A percentile compares a stretch with the other conserved stretches of the same genome.
Evolutionary conservation across 108 stramenopile genomes (phyloP).

Genomic region (Skeletonema costatum): DNA sequence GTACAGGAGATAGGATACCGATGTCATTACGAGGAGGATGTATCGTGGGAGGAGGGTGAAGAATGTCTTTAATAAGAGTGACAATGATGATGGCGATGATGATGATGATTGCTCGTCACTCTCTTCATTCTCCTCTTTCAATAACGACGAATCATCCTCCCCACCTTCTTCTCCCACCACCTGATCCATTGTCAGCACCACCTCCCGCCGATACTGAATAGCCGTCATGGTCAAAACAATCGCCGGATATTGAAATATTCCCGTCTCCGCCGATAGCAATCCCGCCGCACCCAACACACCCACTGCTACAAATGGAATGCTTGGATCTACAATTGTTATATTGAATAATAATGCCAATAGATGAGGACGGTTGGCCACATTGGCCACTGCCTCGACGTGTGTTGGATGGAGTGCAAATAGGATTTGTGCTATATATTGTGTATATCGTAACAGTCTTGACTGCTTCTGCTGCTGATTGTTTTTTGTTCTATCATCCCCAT

Average conservation of each 20-base stretch:
- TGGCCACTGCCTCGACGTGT: constrained; percentile 84
- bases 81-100: background rate
- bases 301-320: constrained; percentile 25
- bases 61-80: constrained; percentile 9
- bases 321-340: constrained; percentile 41
- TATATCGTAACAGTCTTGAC: background rate
- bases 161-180: background rate
- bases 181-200: background rate
- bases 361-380: constrained; percentile 88
- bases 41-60: constrained; percentile 48
- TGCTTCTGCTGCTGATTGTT: constrained; percentile 1
- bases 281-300: constrained; percentile 38
- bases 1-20: constrained; percentile 47
- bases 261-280: constrained; percentile 72
- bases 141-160: background rate
- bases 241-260: constrained; percentile 71
- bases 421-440: constrained; percentile 49
- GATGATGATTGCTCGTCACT: background rate
- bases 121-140: background rate
- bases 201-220: constrained; percentile 31
- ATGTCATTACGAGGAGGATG: constrained; percentile 42
- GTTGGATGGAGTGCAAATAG: constrained; percentile 76
- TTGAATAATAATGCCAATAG: constrained; percentile 65
- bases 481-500: background rate
- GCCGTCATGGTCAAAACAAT: constrained; percentile 64